These are phyloP conservation scores for Suaeda aralocaspica DNA, from an alignment of 148 eudicot species.

Conservation along the genomic window DNA sequence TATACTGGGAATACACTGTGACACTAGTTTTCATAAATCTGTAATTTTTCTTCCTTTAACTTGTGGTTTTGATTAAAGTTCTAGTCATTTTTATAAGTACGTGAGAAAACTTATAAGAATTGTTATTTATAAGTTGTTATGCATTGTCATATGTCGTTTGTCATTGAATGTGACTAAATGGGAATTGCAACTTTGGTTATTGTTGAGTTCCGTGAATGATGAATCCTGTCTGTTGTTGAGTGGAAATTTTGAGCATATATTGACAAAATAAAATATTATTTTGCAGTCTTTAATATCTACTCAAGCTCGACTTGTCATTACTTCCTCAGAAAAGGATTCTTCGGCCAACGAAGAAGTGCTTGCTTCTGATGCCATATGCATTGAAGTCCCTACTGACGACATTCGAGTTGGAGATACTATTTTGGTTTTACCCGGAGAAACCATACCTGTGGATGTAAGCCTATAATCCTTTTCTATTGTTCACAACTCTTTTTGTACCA, in stretches of 20 bases:
- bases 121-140: too few species aligned
- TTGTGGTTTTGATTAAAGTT: too few species aligned
- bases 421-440: conserved; percentile 94
- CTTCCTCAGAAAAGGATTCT: conserved; percentile 58
- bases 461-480: conserved; percentile 1
- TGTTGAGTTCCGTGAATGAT: not conserved
- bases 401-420: conserved; percentile 76
- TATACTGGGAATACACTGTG: too few species aligned
- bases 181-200: not conserved
- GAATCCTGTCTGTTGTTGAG: not conserved
- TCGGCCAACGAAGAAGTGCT: conserved; percentile 47
- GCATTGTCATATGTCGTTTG: too few species aligned
- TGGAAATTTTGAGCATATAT: not conserved
- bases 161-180: not conserved
- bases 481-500: not conserved
- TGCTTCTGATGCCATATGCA: conserved; percentile 73
- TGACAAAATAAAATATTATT: conserved; percentile 16
- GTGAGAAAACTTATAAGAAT: too few species aligned
- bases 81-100: too few species aligned
- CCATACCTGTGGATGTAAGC: conserved; percentile 90
- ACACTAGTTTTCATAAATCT: too few species aligned
- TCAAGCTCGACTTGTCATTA: conserved; percentile 78
- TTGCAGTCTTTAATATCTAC: conserved; percentile 85
- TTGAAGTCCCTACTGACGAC: conserved; percentile 89
- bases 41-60: too few species aligned